Evolutionary conservation across 305 asterid species (phyloP).

Genomic region (Ilex paraguariensis): DNA sequence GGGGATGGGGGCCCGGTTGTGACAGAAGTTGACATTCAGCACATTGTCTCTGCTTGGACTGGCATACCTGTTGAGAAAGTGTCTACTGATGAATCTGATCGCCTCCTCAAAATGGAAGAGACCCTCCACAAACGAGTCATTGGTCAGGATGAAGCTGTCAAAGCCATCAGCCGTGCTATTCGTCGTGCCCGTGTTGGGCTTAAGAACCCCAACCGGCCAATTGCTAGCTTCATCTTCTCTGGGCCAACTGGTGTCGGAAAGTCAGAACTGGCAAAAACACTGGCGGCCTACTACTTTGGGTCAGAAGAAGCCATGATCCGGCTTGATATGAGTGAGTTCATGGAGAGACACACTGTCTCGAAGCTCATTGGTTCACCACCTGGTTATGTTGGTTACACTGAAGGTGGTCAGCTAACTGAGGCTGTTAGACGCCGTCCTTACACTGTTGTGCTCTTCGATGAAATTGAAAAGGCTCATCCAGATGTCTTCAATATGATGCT

Average conservation of each 20-base stretch:
- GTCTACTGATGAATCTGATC: conserved; percentile 84
- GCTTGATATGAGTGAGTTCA: conserved; percentile 98
- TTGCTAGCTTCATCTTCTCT: conserved; percentile 95
- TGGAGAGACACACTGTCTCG: conserved; percentile 97
- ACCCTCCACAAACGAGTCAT: conserved; percentile 80
- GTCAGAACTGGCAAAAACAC: conserved; percentile 86
- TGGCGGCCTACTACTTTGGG: conserved; percentile 95
- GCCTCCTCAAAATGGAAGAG: conserved; percentile 96
- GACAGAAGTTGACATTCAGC: conserved; percentile 93
- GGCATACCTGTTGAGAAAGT: conserved; percentile 97
- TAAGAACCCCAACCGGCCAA: conserved; percentile 92
- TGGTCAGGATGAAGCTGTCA: conserved; percentile 96
- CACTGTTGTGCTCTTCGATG: conserved; percentile 88
- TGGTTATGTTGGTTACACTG: conserved; percentile 94
- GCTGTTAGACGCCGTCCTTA: conserved; percentile 97
- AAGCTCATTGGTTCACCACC: conserved; percentile 98
- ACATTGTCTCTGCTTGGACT: conserved; percentile 93
- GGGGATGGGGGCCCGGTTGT: conserved; percentile 83
- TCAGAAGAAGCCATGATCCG: conserved; percentile 98
- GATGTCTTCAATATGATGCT: conserved; percentile 99
- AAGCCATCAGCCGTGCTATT: conserved; percentile 92
- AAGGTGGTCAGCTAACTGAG: conserved; percentile 96
- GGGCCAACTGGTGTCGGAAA: conserved; percentile 99
- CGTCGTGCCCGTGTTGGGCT: conserved; percentile 99
- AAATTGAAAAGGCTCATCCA: conserved; percentile 93